phyloP scores from a whole-genome alignment of 2,329 filamentous ascomycete genomes.

The Truncatella angustata region DNA sequence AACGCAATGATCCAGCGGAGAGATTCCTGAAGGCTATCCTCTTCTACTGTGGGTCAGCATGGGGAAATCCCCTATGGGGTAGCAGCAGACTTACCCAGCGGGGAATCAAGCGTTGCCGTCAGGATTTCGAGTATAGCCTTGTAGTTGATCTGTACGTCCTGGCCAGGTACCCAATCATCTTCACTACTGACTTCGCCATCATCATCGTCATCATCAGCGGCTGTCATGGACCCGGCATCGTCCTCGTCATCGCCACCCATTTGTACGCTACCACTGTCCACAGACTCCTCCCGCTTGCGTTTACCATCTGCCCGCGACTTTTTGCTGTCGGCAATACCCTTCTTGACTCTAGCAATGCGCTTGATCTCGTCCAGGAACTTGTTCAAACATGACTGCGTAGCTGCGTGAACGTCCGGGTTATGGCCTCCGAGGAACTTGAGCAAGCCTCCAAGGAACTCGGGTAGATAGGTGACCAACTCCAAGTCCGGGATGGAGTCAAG shows the following conservation, averaged over 20 bases:
- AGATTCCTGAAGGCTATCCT: conserved; percentile 87
- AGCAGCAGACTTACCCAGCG: conserved; percentile 55
- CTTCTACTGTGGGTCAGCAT: conserved; percentile 54
- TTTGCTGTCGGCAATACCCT: conserved; percentile 83
- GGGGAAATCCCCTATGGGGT: background rate
- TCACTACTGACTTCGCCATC: conserved; percentile 62
- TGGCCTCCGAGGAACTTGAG: conserved; percentile 90
- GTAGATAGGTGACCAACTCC: conserved; percentile 88
- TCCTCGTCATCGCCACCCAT: conserved; percentile 59
- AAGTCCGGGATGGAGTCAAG: conserved; percentile 96
- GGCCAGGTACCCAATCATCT: conserved; percentile 95
- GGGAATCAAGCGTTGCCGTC: conserved; percentile 82
- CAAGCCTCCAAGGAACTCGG: conserved; percentile 85
- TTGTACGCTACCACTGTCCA: conserved; percentile 62
- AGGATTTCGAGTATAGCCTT: conserved; percentile 89
- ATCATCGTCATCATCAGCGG: conserved; percentile 52
- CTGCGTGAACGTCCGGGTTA: conserved; percentile 91
- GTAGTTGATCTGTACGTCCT: conserved; percentile 94
- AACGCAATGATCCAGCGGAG: conserved; percentile 95
- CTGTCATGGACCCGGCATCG: conserved; percentile 57
- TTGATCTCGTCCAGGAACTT: conserved; percentile 92
- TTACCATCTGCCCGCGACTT: conserved; percentile 67
- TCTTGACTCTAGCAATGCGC: conserved; percentile 88
- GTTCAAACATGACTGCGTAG: conserved; percentile 84
- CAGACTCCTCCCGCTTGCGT: conserved; percentile 66